Evolutionary conservation across 169 alveolate genomes (phyloP), one percentile per base, ranked within the genome.

Genomic region (Eimeria nieschulzi): DNA sequence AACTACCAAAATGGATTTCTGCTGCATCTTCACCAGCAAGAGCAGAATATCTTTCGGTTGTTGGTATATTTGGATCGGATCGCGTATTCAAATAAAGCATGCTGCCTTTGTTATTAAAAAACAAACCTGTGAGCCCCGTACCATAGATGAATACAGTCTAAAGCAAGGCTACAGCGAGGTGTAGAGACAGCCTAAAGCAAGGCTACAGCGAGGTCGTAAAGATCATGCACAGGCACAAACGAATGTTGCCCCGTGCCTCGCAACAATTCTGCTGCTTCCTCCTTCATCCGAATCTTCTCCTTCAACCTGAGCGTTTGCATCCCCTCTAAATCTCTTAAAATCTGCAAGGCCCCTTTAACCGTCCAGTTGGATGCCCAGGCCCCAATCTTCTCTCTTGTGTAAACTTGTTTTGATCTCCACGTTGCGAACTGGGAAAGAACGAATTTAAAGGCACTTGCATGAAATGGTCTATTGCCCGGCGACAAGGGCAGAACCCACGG

Each of bases 141-240:
- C 46, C 46, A 33, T n/a, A n/a, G n/a, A n/a, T n/a, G n/a, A n/a
- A n/a, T n/a, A n/a, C n/a, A n/a, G n/a, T n/a, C 75, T 66, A 66
- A 10, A 71, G 55, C 54, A 71, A 25, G 56, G 80, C 39, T 10
- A 71, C 53, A 21, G 80, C 80, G 21, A 71, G 55, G 80, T 51
- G n/a, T n/a, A n/a, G n/a, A n/a, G n/a, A n/a, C 46, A 33, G 3
- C 46, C 78, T 68, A 68, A 15, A 72, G 59, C 56, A 72, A 26
- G 59, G 82, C 51, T 13, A 72, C 55, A 21, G 82, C 82, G 23
- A 72, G 59, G 82, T 56, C 15, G 59, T 72, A 72, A 5, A 72
- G 82, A 55, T 72, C 82, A 21, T 72, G 55, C 23, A 39, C 53
- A 7, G 82, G 82, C 5, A 68, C 78, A 25, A 9, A 1, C 25